Percentiles rank a stretch among this genome's conserved stretches.
Evolutionary conservation across 768 basidiomycete species (phyloP).

Genomic region (Tylopilus vinaceipallidus): DNA sequence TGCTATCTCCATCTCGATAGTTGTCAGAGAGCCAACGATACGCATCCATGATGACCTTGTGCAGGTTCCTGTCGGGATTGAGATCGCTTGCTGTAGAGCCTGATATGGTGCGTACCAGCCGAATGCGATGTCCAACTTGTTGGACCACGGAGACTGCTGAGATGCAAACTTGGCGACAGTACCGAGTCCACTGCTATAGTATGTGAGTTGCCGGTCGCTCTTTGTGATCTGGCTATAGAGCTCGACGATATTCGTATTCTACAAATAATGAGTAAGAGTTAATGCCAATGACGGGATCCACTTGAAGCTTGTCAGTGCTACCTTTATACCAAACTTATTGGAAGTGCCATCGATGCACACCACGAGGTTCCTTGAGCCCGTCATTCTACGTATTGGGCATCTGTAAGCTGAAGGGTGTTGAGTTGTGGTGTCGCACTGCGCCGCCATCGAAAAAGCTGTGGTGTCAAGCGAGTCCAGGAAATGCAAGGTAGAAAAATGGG

Average conservation of each 20-base stretch:
- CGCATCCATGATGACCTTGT: conserved; percentile 32
- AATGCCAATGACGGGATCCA: neutral
- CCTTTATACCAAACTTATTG: conserved; percentile 37
- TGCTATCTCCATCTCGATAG: conserved; percentile 6
- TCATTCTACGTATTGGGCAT: neutral
- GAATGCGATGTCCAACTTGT: conserved; percentile 33
- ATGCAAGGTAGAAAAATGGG: neutral
- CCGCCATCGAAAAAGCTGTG: conserved; percentile 1
- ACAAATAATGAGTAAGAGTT: conserved; percentile 4
- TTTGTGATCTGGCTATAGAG: conserved; percentile 38
- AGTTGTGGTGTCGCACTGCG: too few relatives aligned
- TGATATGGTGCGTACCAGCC: conserved; percentile 32
- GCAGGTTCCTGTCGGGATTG: neutral
- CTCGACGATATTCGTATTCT: conserved; percentile 44
- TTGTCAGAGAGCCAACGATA: conserved; percentile 43
- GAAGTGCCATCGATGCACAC: conserved; percentile 44
- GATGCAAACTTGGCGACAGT: conserved; percentile 31
- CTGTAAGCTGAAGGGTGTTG: neutral
- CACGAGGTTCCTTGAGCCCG: conserved; percentile 15
- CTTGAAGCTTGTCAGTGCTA: conserved; percentile 7
- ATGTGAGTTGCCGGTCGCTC: conserved; percentile 34
- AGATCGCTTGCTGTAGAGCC: neutral
- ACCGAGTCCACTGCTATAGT: conserved; percentile 43
- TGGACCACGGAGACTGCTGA: conserved; percentile 19
- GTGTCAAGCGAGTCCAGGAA: neutral